These are phyloP conservation scores for Sedum album DNA, from an alignment of 164 flowering plant genomes.

Conservation along the genomic window DNA sequence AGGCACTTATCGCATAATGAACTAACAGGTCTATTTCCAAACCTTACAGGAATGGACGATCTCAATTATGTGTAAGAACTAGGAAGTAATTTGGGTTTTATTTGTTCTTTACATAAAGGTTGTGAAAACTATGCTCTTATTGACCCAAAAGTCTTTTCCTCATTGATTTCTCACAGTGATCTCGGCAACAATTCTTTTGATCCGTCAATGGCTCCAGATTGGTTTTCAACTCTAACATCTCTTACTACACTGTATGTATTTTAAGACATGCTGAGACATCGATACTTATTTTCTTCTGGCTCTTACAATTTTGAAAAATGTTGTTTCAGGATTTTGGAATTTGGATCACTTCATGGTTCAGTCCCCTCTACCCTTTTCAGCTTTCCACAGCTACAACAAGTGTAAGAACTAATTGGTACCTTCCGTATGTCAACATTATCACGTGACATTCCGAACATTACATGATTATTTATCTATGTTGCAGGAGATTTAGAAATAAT, in stretches of 20 bases:
- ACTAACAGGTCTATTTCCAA: conserved; percentile 53
- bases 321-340: conserved; percentile 51
- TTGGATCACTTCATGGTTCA: conserved; percentile 33
- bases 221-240: conserved; percentile 71
- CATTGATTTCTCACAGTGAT: conserved; percentile 43
- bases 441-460: background rate
- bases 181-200: conserved; percentile 77
- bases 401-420: conserved; percentile 39
- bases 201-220: conserved; percentile 55
- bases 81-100: background rate
- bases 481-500: conserved; percentile 72
- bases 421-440: background rate
- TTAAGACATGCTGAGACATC: background rate
- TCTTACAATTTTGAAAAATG: background rate
- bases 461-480: background rate
- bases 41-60: conserved; percentile 48
- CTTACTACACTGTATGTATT: conserved; percentile 78
- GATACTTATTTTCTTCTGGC: background rate
- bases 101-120: background rate
- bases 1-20: conserved; percentile 36
- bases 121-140: background rate
- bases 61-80: conserved; percentile 74
- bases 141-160: background rate
- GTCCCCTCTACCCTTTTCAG: conserved; percentile 5
- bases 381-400: conserved; percentile 32